phyloP scores from a whole-genome alignment of 345 rosid genomes.

The Adansonia digitata region DNA sequence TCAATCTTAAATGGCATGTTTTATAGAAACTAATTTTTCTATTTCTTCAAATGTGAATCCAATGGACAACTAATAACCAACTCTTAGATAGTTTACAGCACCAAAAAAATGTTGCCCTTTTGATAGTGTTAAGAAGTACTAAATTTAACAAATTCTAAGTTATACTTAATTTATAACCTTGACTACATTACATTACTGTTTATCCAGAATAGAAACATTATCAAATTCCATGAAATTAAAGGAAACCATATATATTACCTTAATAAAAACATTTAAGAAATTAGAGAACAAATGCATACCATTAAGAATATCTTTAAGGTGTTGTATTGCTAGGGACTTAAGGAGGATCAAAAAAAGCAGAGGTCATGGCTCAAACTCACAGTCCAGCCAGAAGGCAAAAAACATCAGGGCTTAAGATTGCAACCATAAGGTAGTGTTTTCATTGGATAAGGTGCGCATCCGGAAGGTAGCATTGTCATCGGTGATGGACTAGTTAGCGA shows the following conservation, averaged over 20 bases:
- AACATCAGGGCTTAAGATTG: too few species aligned
- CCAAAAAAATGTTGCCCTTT: neutral
- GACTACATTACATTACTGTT: neutral
- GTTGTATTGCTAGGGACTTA: too few species aligned
- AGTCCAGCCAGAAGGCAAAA: too few species aligned
- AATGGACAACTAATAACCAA: neutral
- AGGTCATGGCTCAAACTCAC: too few species aligned
- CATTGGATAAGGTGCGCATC: too few species aligned
- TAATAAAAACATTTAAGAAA: neutral
- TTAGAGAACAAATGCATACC: conserved; percentile 37
- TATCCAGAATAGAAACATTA: neutral
- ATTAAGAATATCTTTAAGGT: conserved; percentile 85
- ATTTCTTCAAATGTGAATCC: neutral
- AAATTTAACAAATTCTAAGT: neutral
- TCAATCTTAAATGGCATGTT: neutral
- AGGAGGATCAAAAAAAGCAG: too few species aligned
- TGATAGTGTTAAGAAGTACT: too few species aligned
- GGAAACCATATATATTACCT: neutral
- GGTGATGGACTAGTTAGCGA: too few species aligned
- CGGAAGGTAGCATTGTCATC: too few species aligned
- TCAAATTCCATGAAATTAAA: neutral
- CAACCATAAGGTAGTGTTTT: too few species aligned
- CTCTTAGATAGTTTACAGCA: neutral
- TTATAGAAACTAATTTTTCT: neutral
- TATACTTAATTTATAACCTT: neutral